Evolutionary conservation across 345 rosid genomes (phyloP).

Genomic region (Mallotus nudiflorus): DNA sequence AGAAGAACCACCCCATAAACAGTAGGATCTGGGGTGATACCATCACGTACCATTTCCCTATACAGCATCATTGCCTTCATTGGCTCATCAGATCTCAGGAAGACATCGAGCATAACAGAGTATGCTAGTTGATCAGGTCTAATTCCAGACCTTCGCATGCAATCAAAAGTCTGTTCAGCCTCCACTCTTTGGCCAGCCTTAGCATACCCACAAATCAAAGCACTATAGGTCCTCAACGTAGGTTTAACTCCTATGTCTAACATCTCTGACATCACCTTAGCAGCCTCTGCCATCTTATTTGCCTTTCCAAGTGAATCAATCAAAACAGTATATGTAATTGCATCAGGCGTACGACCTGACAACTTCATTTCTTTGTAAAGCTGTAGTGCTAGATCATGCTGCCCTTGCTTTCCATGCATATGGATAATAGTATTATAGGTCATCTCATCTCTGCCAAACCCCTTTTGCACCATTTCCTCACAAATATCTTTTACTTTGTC

Average conservation of each 20-base stretch:
- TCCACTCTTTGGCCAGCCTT: slow-evolving; percentile 79
- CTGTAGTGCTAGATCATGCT: slow-evolving; percentile 64
- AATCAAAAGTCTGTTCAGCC: slow-evolving; percentile 72
- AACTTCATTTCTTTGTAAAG: slow-evolving; percentile 82
- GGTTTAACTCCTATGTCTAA: slow-evolving; percentile 78
- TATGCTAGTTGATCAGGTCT: slow-evolving; percentile 83
- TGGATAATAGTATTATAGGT: slow-evolving; percentile 89
- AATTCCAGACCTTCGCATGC: slow-evolving; percentile 79
- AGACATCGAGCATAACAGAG: slow-evolving; percentile 83
- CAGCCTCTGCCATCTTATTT: slow-evolving; percentile 68
- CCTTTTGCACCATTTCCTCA: slow-evolving; percentile 72
- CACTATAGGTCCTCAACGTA: slow-evolving; percentile 83
- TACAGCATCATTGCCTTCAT: slow-evolving; percentile 64
- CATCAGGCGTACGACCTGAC: slow-evolving; percentile 75
- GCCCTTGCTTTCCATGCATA: slow-evolving; percentile 95
- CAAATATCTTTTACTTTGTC: slow-evolving; percentile 70
- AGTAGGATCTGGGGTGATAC: slow-evolving; percentile 51
- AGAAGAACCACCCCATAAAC: slow-evolving; percentile 60
- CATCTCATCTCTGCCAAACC: slow-evolving; percentile 85
- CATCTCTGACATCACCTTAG: slow-evolving; percentile 88
- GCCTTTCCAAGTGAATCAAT: slow-evolving; percentile 95
- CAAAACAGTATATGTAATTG: slow-evolving; percentile 79
- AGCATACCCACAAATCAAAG: slow-evolving; percentile 93
- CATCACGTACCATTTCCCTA: slow-evolving; percentile 63
- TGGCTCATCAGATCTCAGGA: slow-evolving; percentile 58